Evolutionary conservation across 2,329 filamentous ascomycete species (phyloP).

Genomic region (Penicillium sp.): DNA sequence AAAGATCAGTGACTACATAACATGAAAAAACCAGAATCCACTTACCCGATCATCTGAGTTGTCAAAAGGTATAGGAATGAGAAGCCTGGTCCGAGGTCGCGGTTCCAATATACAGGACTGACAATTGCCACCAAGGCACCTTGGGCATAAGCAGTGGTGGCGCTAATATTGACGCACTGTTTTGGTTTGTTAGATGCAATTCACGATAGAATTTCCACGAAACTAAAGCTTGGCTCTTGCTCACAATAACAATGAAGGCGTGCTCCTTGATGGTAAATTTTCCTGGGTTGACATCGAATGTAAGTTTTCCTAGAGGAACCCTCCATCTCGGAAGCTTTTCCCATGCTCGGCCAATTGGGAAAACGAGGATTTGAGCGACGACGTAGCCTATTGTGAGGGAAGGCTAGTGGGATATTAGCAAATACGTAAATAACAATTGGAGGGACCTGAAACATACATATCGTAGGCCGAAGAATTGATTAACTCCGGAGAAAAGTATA

Average conservation of each 20-base stretch:
- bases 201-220: neutral
- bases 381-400: conserved; percentile 27
- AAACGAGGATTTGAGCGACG: conserved; percentile 25
- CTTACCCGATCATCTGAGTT: conserved; percentile 34
- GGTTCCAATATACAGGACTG: conserved; percentile 38
- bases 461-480: conserved; percentile 29
- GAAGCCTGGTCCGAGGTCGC: conserved; percentile 34
- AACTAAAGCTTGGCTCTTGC: neutral
- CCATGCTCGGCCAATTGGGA: conserved; percentile 23
- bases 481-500: conserved; percentile 26
- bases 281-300: conserved; percentile 26
- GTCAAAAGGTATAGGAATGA: conserved; percentile 36
- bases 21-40: neutral
- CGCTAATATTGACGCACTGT: conserved; percentile 34
- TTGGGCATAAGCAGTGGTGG: conserved; percentile 28
- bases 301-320: conserved; percentile 19
- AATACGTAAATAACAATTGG: neutral
- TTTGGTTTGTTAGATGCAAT: neutral
- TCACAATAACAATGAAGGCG: conserved; percentile 27
- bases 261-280: conserved; percentile 26
- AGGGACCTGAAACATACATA: conserved; percentile 18
- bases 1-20: neutral
- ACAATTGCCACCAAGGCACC: conserved; percentile 35
- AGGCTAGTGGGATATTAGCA: conserved; percentile 13
- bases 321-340: conserved; percentile 27